A percentile compares a stretch with the other conserved stretches of the same genome.
These are phyloP conservation scores for Tubosaeta sp. DNA, from an alignment of 768 basidiomycete genomes.

Conservation along the genomic window DNA sequence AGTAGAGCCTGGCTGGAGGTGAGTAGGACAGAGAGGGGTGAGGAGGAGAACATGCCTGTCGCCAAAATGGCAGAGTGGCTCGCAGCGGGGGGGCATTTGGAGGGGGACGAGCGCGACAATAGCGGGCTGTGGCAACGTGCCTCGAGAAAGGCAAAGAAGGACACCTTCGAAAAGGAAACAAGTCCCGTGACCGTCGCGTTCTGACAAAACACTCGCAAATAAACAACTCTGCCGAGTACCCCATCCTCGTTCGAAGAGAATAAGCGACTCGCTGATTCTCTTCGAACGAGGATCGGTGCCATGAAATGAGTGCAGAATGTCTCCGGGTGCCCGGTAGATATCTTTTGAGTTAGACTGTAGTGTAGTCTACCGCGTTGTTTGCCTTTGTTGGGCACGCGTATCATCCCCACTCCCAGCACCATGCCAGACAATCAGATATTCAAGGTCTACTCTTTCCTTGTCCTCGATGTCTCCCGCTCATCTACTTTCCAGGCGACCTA, in stretches of 20 bases:
- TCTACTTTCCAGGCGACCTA: slow-evolving; percentile 67
- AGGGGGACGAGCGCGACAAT: slow-evolving; percentile 19
- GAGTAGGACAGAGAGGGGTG: background rate
- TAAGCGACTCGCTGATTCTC: no score
- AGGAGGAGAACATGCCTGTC: slow-evolving; percentile 52
- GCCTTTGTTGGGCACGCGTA: slow-evolving; percentile 40
- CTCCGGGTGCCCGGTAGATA: no score
- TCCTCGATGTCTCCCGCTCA: slow-evolving; percentile 1
- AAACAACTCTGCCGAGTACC: no score
- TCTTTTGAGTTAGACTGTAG: no score
- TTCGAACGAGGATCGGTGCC: no score
- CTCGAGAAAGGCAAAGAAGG: slow-evolving; percentile 19
- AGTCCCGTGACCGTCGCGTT: slow-evolving; percentile 36
- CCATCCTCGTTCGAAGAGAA: no score
- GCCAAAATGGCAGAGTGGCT: slow-evolving; percentile 74
- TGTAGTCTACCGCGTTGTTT: slow-evolving; percentile 40
- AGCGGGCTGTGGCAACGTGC: slow-evolving; percentile 27
- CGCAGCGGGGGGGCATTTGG: slow-evolving; percentile 49
- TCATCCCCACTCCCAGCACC: background rate
- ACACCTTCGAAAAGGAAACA: slow-evolving; percentile 30
- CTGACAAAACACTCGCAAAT: slow-evolving; percentile 22
- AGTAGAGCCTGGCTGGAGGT: slow-evolving; percentile 65
- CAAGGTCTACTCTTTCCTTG: slow-evolving; percentile 52
- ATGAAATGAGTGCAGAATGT: no score
- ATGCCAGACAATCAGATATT: slow-evolving; percentile 89